phyloP scores from a whole-genome alignment of 345 rosid species.

The Viola odorata region DNA sequence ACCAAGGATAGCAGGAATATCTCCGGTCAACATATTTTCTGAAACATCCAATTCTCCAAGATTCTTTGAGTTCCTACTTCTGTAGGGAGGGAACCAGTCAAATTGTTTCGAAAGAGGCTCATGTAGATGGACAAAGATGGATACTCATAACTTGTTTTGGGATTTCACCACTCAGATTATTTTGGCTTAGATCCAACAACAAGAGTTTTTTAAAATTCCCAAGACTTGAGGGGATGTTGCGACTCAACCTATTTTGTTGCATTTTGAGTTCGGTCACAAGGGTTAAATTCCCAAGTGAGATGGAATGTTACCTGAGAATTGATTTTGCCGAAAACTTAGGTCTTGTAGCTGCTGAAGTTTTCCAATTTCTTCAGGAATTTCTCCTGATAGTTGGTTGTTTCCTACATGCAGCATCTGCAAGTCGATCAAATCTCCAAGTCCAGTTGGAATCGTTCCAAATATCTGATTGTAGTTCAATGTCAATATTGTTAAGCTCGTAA shows the following conservation, averaged over 20 bases:
- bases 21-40: slow-evolving; percentile 9
- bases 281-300: slow-evolving; percentile 15
- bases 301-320: slow-evolving; percentile 9
- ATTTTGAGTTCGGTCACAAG: background rate
- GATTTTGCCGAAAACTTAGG: background rate
- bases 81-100: slow-evolving; percentile 3
- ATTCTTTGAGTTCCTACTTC: slow-evolving; percentile 11
- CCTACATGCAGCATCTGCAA: slow-evolving; percentile 1
- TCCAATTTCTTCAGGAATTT: slow-evolving; percentile 17
- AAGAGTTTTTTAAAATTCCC: slow-evolving; percentile 9
- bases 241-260: background rate
- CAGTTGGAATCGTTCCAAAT: slow-evolving; percentile 6
- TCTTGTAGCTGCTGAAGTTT: background rate
- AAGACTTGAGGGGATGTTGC: slow-evolving; percentile 10
- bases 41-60: slow-evolving; percentile 7
- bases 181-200: slow-evolving; percentile 3
- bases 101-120: slow-evolving; percentile 1
- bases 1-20: slow-evolving; percentile 11
- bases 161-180: slow-evolving; percentile 12
- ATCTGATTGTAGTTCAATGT: background rate
- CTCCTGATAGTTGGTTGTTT: background rate
- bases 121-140: slow-evolving; percentile 8
- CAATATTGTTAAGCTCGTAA: slow-evolving; percentile 3
- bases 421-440: slow-evolving; percentile 6
- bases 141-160: slow-evolving; percentile 11